Evolutionary conservation across 805 yeast genomes (phyloP), one percentile per base, ranked within the genome.

Genomic region (Spathaspora gorwiae): DNA sequence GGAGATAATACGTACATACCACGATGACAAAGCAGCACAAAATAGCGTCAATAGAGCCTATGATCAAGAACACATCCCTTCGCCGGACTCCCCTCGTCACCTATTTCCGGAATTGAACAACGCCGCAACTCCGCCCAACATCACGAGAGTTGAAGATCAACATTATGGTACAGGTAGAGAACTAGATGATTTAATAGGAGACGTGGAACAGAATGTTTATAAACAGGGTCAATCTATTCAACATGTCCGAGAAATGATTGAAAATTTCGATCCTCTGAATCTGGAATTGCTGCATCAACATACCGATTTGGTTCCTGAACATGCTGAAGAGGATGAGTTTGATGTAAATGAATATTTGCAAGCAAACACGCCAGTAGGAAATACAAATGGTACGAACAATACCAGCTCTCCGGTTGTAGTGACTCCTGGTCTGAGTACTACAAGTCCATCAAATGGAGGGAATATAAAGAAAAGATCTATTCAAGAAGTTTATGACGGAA

Each of bases 221-320:
- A 72, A 68, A 52, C 80, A 78, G 50, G 80, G 80, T 10, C 74
- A 70, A 48, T 72, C 80, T 3, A 67, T 79, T 44, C 77, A 69
- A 56, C 81, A 78, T 54, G 79, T 76, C 1, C 79, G 76, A 55
- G 82, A 79, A 48, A 78, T 81, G 81, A 69, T 78, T 39, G 75
- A 67, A 43, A 70, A 60, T 47, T 50, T 72, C 34, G 59, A 60
- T 3, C 61, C 57, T 26, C 61, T 56, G 37, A 48, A 50, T 4
- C 51, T 47, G n/a, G 55, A 56, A 36, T 46, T 48, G 39, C 54
- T 48, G 40, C 44, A 46, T 10, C 50, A 44, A 30, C 44, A 54
- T 26, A 54, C 55, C 15, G 54, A 51, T 39, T 10, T 19, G 6
- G 24, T 13, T 7, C 31, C 26, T 7, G 33, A n/a, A 14, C 12